These are phyloP conservation scores for Boletellus ananiceps DNA, from an alignment of 768 basidiomycete genomes.

Conservation along the genomic window DNA sequence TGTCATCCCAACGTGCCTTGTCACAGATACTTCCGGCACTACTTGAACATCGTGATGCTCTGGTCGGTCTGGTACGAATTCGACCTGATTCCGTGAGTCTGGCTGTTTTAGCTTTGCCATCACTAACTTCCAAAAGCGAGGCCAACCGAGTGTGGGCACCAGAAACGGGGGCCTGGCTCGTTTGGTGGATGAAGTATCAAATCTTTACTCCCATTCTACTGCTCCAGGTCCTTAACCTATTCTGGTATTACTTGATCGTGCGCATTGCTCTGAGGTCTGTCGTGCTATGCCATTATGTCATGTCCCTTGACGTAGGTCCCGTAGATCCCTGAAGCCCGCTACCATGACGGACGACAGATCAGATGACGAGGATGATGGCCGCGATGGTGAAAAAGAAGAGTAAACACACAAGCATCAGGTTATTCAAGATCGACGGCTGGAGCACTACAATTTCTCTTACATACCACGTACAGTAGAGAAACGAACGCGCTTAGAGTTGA, in stretches of 20 bases:
- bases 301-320: constrained; percentile 6
- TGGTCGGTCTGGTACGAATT: constrained; percentile 84
- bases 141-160: constrained; percentile 54
- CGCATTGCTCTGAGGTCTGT: constrained; percentile 71
- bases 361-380: constrained; percentile 64
- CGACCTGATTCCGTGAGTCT: constrained; percentile 66
- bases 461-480: constrained; percentile 6
- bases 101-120: neutral
- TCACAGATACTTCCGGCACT: constrained; percentile 88
- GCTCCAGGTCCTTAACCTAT: constrained; percentile 81
- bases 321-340: constrained; percentile 49
- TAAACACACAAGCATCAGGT: constrained; percentile 14
- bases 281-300: neutral
- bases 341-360: constrained; percentile 70
- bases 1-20: neutral
- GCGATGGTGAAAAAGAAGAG: constrained; percentile 31
- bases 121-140: constrained; percentile 38
- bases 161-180: constrained; percentile 62
- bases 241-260: constrained; percentile 88
- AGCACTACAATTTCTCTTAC: constrained; percentile 1
- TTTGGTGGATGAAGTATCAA: constrained; percentile 76
- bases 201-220: constrained; percentile 71
- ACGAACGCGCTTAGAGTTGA: neutral
- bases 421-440: constrained; percentile 3
- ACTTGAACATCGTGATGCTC: constrained; percentile 79